These are phyloP conservation scores for Solanum sparsipilum DNA, from an alignment of 257 asterid species.

Conservation along the genomic window DNA sequence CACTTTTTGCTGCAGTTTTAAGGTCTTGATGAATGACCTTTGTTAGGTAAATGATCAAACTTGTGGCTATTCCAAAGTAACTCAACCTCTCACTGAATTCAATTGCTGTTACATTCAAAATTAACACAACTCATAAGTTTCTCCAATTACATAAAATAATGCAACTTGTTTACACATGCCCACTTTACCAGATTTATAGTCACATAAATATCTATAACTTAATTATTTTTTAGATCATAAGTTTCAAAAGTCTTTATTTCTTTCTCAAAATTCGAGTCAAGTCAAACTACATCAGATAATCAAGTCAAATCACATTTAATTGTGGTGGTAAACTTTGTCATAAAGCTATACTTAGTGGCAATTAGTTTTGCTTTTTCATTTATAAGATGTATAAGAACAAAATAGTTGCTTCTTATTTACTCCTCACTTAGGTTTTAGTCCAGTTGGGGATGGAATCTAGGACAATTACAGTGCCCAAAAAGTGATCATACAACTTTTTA, in stretches of 20 bases:
- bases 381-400: background rate
- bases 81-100: slow-evolving; percentile 55
- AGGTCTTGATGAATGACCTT: slow-evolving; percentile 67
- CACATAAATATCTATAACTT: background rate
- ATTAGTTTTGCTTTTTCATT: background rate
- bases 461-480: background rate
- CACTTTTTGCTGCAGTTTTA: slow-evolving; percentile 62
- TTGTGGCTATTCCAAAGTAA: slow-evolving; percentile 68
- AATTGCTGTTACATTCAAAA: background rate
- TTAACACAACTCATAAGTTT: slow-evolving; percentile 63
- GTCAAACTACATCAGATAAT: background rate
- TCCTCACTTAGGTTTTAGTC: background rate
- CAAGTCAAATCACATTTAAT: background rate
- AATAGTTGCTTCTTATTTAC: background rate
- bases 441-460: background rate
- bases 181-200: too few species aligned
- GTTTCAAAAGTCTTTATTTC: background rate
- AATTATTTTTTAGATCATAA: background rate
- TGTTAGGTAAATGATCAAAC: slow-evolving; percentile 74
- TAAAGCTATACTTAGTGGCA: background rate
- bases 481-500: background rate
- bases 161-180: background rate
- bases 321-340: background rate
- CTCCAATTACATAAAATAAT: background rate
- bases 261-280: too few species aligned